A percentile compares a stretch with the other conserved stretches of the same genome.
Conservation (phyloP, 2,329 filamentous ascomycete species). For the Aureobasidium sp. region DNA sequence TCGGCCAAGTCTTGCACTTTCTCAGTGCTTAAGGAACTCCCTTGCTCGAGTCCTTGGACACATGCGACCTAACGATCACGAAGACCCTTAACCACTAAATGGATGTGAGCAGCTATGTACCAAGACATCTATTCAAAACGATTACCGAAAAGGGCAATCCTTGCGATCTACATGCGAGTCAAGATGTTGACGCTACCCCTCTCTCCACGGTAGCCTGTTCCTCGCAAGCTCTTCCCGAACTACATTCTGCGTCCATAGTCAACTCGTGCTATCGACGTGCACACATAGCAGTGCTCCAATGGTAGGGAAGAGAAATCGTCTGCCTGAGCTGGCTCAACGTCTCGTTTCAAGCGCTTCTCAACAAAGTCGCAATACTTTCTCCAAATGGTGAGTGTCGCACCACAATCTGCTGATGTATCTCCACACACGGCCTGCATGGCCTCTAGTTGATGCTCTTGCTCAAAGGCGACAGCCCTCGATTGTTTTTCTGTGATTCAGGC, state of each 20-base stretch:
- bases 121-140: too few species aligned
- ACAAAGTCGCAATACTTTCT: not conserved
- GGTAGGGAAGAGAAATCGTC: not conserved
- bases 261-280: not conserved
- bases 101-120: not conserved
- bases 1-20: not conserved
- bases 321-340: not conserved
- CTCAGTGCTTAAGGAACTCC: not conserved
- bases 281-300: not conserved
- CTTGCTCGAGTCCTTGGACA: not conserved
- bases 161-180: not conserved
- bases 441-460: not conserved
- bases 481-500: too few species aligned
- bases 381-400: not conserved
- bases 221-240: conserved; percentile 7
- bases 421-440: not conserved
- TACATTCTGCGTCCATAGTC: not conserved
- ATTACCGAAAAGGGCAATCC: not conserved
- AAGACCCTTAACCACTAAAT: not conserved
- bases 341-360: not conserved
- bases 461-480: too few species aligned
- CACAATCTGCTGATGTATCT: conserved; percentile 7
- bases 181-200: not conserved
- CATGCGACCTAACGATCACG: not conserved
- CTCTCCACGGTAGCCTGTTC: not conserved